phyloP scores from a whole-genome alignment of 768 basidiomycete genomes.

The Boletus pseudopeckii region DNA sequence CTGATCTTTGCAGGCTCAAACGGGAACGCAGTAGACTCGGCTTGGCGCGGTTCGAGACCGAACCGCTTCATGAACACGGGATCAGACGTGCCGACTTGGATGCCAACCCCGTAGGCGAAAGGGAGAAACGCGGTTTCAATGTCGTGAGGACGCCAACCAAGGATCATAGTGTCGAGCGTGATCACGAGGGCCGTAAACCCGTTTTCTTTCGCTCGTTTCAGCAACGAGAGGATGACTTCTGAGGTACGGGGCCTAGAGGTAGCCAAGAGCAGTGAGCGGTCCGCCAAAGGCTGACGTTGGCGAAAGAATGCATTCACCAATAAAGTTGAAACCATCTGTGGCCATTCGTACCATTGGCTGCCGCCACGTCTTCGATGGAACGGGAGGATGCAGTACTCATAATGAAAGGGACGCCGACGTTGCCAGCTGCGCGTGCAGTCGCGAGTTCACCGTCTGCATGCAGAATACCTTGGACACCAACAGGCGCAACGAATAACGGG shows the following conservation, averaged over 20 bases:
- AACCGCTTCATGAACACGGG: constrained; percentile 72
- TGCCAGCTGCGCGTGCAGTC: constrained; percentile 59
- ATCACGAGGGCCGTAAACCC: constrained; percentile 74
- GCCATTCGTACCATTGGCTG: constrained; percentile 59
- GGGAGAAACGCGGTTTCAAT: constrained; percentile 63
- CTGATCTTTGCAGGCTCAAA: constrained; percentile 47
- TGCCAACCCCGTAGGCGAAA: constrained; percentile 61
- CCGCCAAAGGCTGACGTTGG: not conserved
- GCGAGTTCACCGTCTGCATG: constrained; percentile 71
- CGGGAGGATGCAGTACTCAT: constrained; percentile 73
- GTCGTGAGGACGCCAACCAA: constrained; percentile 80
- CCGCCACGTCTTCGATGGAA: constrained; percentile 74
- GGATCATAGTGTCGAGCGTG: constrained; percentile 68
- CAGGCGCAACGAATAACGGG: constrained; percentile 66
- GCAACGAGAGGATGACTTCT: constrained; percentile 60
- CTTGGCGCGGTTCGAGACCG: constrained; percentile 41
- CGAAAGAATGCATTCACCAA: constrained; percentile 44
- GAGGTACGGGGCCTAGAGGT: constrained; percentile 54
- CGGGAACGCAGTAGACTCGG: constrained; percentile 49
- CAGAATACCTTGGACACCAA: constrained; percentile 77
- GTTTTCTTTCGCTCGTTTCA: constrained; percentile 60
- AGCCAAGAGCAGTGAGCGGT: not conserved
- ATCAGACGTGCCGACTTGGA: constrained; percentile 67
- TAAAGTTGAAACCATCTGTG: constrained; percentile 82
- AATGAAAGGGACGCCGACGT: constrained; percentile 63